Percentiles rank a stretch among this genome's conserved stretches.
phyloP scores from a whole-genome alignment of 331 rosid species.

The Quercus phellos region DNA sequence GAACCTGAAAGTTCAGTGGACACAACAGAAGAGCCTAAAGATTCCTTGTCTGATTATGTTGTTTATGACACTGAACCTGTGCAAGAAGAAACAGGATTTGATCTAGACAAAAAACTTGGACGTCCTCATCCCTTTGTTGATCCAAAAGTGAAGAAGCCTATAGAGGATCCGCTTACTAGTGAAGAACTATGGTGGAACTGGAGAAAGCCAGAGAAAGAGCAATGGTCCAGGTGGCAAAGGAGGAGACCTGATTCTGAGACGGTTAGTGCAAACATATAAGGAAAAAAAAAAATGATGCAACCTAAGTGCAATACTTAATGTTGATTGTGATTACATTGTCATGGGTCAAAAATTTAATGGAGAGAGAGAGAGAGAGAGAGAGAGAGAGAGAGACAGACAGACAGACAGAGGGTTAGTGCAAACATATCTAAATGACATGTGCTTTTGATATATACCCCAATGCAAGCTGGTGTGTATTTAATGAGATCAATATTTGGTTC shows the following conservation, averaged over 20 bases:
- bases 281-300: neutral
- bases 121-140: conserved; percentile 81
- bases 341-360: neutral
- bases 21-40: conserved; percentile 51
- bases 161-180: conserved; percentile 58
- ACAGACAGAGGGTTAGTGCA: neutral
- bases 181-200: conserved; percentile 98
- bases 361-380: no score
- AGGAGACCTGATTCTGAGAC: conserved; percentile 89
- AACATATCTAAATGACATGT: neutral
- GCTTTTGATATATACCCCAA: neutral
- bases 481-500: neutral
- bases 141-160: conserved; percentile 63
- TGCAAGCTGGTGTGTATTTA: neutral
- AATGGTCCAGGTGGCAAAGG: conserved; percentile 99
- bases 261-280: conserved; percentile 47
- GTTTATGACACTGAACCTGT: conserved; percentile 68
- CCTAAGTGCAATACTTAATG: neutral
- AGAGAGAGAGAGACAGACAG: no score
- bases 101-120: conserved; percentile 65
- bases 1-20: conserved; percentile 46
- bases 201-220: conserved; percentile 82
- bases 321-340: neutral
- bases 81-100: conserved; percentile 58
- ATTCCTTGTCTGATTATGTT: conserved; percentile 60